Base-by-base conservation (phyloP, 2,329 filamentous ascomycete genomes). In the Plectosphaerella sp. region DNA sequence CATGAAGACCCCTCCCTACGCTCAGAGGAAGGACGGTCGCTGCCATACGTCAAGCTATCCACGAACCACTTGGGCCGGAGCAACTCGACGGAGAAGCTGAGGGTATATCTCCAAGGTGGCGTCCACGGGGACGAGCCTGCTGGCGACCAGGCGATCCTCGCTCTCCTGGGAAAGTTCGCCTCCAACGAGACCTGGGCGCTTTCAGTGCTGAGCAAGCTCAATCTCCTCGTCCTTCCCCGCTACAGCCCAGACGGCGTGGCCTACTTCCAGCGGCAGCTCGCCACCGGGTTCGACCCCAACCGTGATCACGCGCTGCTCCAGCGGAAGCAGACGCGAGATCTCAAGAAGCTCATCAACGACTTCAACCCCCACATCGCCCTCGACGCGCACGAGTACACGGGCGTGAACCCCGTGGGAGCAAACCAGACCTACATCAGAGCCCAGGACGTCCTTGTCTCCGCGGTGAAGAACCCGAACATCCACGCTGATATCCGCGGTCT, bases 171-270 rank as follows among this genome's bases (percentile, higher is more conserved):
- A 7, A 52, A 52, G 24, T 35, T 55, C n/a, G 47, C 48, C 18
- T 36, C 16, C 37, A 47, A 55, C 47, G 45, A 42, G 25, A 52
- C 41, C 10, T 55, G 50, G 50, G 45, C 53, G 14, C 36, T 25
- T 8, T 50, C 47, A 10, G 33, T 55, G 8, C 43, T 55, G 15
- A 35, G 50, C 18, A 55, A 52, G 18, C 41, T 45, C 15, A 41
- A 55, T 36, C 14, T 55, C 20, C 15, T 52, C 14, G 35, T 55
- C 16, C 50, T 55, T 7, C 53, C 53, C 1, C 43, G 47, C 7
- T 55, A 55, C 42, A 55, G 68, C 22, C 64, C 65, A 0, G 66
- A 68, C n/a, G 66, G 66, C 1, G 62, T 66, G 2, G 64, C 57
- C 11, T 52, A 55, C 18, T 55, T 55, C 37, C 53, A 55, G 43